Evolutionary conservation across 2,329 filamentous ascomycete species (phyloP), one percentile per base, ranked within the genome.

Genomic region (Fusarium avenaceum): DNA sequence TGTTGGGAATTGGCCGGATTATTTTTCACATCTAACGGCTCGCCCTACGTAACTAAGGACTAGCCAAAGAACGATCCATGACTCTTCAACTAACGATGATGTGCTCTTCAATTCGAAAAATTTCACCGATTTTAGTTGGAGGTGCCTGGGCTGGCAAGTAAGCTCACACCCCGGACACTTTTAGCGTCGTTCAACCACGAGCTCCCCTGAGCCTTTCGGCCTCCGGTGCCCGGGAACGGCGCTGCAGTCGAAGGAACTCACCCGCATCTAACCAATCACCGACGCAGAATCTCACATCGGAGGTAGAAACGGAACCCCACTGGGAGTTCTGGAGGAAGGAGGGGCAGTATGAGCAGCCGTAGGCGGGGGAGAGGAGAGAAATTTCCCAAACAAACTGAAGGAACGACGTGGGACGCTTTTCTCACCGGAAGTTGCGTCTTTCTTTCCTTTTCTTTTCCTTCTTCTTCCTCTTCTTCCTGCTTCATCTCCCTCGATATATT

Each of bases 211-310:
- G 35, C 32, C 43, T 61, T 61, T 70, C 70, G 72, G 66, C 61
- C 35, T 72, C 71, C 72, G 72, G 68, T 52, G 61, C 68, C 72
- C 72, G 70, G 72, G 63, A 72, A 64, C 72, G 70, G 67, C 63
- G 67, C 57, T 68, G 65, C 44, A 47, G 49, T 63, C 42, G n/a
- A 51, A 54, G 28, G 13, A 54, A 54, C 15, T n/a, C n/a, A 44
- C 8, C 38, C 49, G 50, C 46, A 28, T 30, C 40, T 26, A 40
- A 13, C 71, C 71, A 73, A 73, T 74, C 57, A 71, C 33, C 28
- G 26, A 5, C 14, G 43, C 24, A n/a, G 17, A 47, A 44, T 60
- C 30, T 24, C 19, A 35, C 43, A 62, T 70, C 69, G 71, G 71
- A 70, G 69, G 50, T 50, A 67, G 52, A 59, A 73, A 72, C 66